Evolutionary conservation across 2,329 filamentous ascomycete genomes (phyloP).

Genomic region (Penicillium sp.): DNA sequence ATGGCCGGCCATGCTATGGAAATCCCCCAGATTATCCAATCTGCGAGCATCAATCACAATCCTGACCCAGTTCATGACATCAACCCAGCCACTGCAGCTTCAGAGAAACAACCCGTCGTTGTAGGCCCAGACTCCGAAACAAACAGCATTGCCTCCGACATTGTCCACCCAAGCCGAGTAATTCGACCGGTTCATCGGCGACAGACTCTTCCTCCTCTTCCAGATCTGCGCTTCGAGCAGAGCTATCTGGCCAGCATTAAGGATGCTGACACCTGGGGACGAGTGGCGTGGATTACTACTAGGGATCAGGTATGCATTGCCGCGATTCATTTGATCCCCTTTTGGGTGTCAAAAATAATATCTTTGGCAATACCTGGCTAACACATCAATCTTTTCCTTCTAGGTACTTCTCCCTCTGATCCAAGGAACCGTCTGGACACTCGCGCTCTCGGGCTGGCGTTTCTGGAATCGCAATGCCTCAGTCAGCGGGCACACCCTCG

Average conservation of each 20-base stretch:
- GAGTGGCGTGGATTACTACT: constrained; percentile 78
- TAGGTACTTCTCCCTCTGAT: constrained; percentile 81
- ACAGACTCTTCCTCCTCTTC: constrained; percentile 65
- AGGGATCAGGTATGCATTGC: constrained; percentile 71
- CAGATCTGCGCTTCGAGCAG: constrained; percentile 93
- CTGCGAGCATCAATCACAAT: constrained; percentile 70
- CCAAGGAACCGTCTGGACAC: constrained; percentile 86
- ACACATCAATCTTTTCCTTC: not conserved
- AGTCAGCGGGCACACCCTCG: constrained; percentile 72
- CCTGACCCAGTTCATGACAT: constrained; percentile 74
- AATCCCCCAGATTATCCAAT: constrained; percentile 76
- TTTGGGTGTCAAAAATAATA: not conserved
- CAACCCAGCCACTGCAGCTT: constrained; percentile 75
- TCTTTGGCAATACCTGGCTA: not conserved
- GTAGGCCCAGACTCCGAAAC: constrained; percentile 44
- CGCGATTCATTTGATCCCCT: not conserved
- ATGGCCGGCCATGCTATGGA: constrained; percentile 65
- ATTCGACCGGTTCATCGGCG: constrained; percentile 40
- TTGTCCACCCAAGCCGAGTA: constrained; percentile 42
- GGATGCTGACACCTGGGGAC: constrained; percentile 74
- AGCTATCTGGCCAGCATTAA: constrained; percentile 92
- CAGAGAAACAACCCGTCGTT: constrained; percentile 65
- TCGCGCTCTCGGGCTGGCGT: constrained; percentile 82
- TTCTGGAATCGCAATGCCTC: constrained; percentile 80
- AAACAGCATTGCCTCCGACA: constrained; percentile 49